These are phyloP conservation scores for Suillus placidus DNA, from an alignment of 768 basidiomycete species.

Conservation along the genomic window DNA sequence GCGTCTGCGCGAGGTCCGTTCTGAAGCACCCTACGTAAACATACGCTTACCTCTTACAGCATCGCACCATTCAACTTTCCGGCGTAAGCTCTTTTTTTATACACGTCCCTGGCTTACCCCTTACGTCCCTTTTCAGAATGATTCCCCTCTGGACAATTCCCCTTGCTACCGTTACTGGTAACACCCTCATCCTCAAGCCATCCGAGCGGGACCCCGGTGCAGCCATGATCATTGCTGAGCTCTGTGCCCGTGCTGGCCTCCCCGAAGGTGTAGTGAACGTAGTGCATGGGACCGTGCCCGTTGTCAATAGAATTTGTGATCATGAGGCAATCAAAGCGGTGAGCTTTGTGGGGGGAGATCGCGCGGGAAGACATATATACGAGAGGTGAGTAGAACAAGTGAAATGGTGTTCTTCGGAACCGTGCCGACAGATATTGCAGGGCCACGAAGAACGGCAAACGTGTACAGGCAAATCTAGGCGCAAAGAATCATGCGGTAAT, in stretches of 20 bases:
- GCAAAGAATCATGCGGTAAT: slow-evolving; percentile 95
- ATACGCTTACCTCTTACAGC: slow-evolving; percentile 36
- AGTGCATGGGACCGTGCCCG: slow-evolving; percentile 86
- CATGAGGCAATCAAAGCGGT: slow-evolving; percentile 91
- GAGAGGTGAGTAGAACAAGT: slow-evolving; percentile 54
- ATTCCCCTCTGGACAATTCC: slow-evolving; percentile 97
- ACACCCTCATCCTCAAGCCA: slow-evolving; percentile 93
- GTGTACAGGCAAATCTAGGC: slow-evolving; percentile 89
- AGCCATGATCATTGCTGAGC: slow-evolving; percentile 96
- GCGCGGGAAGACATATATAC: slow-evolving; percentile 93
- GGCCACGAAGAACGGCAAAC: slow-evolving; percentile 84
- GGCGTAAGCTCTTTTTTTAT: slow-evolving; percentile 53
- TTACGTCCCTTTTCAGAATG: slow-evolving; percentile 55
- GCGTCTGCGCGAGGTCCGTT: slow-evolving; percentile 73
- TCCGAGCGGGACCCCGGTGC: slow-evolving; percentile 97
- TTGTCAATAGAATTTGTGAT: slow-evolving; percentile 94
- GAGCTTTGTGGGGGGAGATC: slow-evolving; percentile 94
- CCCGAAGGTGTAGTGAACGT: slow-evolving; percentile 90
- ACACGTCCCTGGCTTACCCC: slow-evolving; percentile 7
- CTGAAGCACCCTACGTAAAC: neutral
- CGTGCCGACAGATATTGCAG: slow-evolving; percentile 40
- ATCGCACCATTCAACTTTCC: slow-evolving; percentile 91
- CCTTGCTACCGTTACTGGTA: slow-evolving; percentile 87
- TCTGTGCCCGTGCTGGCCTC: slow-evolving; percentile 84
- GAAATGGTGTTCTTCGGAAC: slow-evolving; percentile 7